phyloP scores from a whole-genome alignment of 2,329 filamentous ascomycete species.

The Penicillium sp. region DNA sequence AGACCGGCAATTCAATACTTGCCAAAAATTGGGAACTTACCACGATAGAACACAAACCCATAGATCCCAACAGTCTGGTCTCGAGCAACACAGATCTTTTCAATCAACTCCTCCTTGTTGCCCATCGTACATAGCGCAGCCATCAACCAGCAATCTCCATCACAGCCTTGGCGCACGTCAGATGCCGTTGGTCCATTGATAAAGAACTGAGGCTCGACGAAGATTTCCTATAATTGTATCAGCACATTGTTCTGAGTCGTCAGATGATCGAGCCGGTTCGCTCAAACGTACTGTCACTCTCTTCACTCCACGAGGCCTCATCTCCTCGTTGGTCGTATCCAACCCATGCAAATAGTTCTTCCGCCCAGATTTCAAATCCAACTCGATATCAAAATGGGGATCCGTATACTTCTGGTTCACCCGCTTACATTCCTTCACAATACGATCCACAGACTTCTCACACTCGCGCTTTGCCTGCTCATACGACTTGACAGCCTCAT shows the following conservation, averaged over 20 bases:
- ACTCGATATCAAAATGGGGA: slow-evolving; percentile 82
- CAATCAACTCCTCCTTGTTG: slow-evolving; percentile 70
- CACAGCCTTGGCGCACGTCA: slow-evolving; percentile 75
- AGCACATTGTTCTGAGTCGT: background rate
- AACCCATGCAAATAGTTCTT: slow-evolving; percentile 56
- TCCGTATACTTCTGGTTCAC: slow-evolving; percentile 86
- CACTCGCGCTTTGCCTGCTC: slow-evolving; percentile 71
- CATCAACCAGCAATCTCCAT: slow-evolving; percentile 86
- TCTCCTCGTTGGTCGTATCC: slow-evolving; percentile 34
- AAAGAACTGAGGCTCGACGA: slow-evolving; percentile 74
- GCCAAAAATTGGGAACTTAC: slow-evolving; percentile 32
- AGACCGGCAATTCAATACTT: background rate
- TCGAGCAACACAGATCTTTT: slow-evolving; percentile 70
- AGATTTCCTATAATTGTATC: slow-evolving; percentile 63
- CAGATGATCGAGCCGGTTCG: background rate
- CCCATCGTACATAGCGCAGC: slow-evolving; percentile 75
- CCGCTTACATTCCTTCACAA: slow-evolving; percentile 65
- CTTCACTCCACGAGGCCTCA: slow-evolving; percentile 71
- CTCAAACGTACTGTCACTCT: slow-evolving; percentile 55
- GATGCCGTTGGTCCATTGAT: slow-evolving; percentile 74
- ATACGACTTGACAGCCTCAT: slow-evolving; percentile 66
- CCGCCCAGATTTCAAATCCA: slow-evolving; percentile 65
- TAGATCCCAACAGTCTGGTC: slow-evolving; percentile 77
- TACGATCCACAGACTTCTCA: slow-evolving; percentile 59
- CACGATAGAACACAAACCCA: slow-evolving; percentile 79